phyloP scores from a whole-genome alignment of 208 protist species.

The Polymyxa betae region DNA sequence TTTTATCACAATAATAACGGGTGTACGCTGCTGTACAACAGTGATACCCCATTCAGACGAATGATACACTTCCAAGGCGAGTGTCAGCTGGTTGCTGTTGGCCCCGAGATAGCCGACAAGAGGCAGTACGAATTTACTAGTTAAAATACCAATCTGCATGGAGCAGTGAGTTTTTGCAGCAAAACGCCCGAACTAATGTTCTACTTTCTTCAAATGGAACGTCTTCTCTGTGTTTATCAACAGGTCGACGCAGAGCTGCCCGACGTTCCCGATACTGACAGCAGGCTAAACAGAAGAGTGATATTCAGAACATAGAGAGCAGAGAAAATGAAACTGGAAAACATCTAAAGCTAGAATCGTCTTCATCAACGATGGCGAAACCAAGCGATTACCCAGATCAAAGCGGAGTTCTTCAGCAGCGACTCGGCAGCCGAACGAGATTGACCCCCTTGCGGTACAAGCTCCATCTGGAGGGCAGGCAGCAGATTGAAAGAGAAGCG shows the following conservation, averaged over 20 bases:
- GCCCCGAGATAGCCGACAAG: background rate
- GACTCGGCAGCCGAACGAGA: too few species aligned
- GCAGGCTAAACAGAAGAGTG: background rate
- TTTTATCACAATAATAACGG: too few species aligned
- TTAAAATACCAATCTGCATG: background rate
- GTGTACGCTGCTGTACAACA: conserved; percentile 28
- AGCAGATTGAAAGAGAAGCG: too few species aligned
- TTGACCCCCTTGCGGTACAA: too few species aligned
- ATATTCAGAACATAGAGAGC: background rate
- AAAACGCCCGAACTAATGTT: too few species aligned
- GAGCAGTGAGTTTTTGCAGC: background rate
- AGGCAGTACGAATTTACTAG: background rate
- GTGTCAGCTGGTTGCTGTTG: background rate
- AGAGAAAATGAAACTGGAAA: background rate
- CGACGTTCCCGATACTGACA: conserved; percentile 45
- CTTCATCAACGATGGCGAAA: too few species aligned
- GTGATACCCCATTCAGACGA: background rate
- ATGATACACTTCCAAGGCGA: conserved; percentile 4
- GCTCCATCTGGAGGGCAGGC: too few species aligned
- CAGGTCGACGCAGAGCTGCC: conserved; percentile 45
- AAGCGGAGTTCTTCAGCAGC: too few species aligned
- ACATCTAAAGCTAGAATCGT: background rate
- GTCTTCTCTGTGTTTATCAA: background rate
- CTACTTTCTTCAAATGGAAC: too few species aligned
- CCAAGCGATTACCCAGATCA: too few species aligned